Evolutionary conservation across 768 basidiomycete genomes (phyloP).

Genomic region (Suillus spraguei): DNA sequence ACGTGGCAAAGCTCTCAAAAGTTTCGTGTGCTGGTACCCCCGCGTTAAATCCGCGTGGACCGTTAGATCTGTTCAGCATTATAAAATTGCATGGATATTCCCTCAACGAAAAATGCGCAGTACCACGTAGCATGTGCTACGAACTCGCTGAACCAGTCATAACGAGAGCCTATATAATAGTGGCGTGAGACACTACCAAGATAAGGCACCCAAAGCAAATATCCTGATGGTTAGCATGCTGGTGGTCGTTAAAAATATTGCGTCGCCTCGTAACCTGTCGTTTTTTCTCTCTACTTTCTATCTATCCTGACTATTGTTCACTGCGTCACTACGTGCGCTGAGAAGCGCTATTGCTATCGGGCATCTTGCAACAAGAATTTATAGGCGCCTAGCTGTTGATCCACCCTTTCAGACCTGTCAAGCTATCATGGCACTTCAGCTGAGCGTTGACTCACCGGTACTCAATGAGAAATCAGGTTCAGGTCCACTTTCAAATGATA

Average conservation of each 20-base stretch:
- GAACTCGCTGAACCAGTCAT: background rate
- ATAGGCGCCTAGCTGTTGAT: background rate
- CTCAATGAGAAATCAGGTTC: constrained; percentile 25
- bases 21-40: background rate
- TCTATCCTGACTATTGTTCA: background rate
- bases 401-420: constrained; percentile 16
- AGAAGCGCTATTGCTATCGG: constrained; percentile 18
- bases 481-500: constrained; percentile 18
- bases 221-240: background rate
- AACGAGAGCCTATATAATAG: background rate
- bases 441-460: constrained; percentile 17
- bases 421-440: constrained; percentile 13
- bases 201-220: constrained; percentile 10
- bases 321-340: background rate
- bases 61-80: background rate
- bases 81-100: background rate
- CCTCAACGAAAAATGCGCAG: background rate
- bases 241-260: constrained; percentile 1
- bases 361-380: constrained; percentile 15
- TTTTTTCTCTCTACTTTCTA: constrained; percentile 2
- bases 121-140: background rate
- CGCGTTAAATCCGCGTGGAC: background rate
- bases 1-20: constrained; percentile 2
- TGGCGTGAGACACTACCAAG: constrained; percentile 20
- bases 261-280: background rate